A percentile compares a stretch with the other conserved stretches of the same genome.
Conservation (phyloP, 768 basidiomycete genomes). For the Collybiopsis luxurians region DNA sequence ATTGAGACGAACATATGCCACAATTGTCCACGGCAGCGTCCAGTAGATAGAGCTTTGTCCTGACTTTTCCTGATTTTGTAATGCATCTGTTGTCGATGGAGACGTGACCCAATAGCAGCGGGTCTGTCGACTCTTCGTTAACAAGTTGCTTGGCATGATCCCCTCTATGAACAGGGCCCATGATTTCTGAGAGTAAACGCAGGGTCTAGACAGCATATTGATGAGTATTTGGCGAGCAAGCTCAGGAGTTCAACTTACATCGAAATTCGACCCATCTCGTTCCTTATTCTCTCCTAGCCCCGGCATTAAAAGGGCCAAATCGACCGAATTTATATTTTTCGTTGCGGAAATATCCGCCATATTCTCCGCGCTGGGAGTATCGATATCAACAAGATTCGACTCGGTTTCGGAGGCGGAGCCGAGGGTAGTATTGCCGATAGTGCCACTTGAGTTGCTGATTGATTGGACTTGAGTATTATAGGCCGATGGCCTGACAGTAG, state of each 20-base stretch:
- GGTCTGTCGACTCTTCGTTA: background rate
- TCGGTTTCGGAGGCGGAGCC: too few relatives aligned
- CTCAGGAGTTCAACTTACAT: too few relatives aligned
- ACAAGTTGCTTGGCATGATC: background rate
- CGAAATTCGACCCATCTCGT: conserved; percentile 59
- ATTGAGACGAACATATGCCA: conserved; percentile 71
- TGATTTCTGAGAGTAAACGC: conserved; percentile 55
- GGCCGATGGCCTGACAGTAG: background rate
- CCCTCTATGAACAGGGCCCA: conserved; percentile 47
- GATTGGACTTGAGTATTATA: background rate
- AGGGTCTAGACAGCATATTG: conserved; percentile 46
- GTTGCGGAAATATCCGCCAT: too few relatives aligned
- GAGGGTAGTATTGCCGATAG: background rate
- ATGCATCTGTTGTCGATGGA: conserved; percentile 58
- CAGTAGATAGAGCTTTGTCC: conserved; percentile 64
- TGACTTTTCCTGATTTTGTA: conserved; percentile 63
- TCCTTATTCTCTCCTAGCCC: too few relatives aligned
- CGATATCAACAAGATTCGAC: too few relatives aligned
- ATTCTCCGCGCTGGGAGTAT: too few relatives aligned
- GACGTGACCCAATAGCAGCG: conserved; percentile 38
- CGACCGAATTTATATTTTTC: conserved; percentile 41
- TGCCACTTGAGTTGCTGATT: background rate
- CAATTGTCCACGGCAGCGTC: conserved; percentile 68
- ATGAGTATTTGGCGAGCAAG: too few relatives aligned
- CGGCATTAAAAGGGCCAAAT: conserved; percentile 67